Evolutionary conservation across 192 early-diverging fungal species (phyloP).

Genomic region (Dissophora globulifera): DNA sequence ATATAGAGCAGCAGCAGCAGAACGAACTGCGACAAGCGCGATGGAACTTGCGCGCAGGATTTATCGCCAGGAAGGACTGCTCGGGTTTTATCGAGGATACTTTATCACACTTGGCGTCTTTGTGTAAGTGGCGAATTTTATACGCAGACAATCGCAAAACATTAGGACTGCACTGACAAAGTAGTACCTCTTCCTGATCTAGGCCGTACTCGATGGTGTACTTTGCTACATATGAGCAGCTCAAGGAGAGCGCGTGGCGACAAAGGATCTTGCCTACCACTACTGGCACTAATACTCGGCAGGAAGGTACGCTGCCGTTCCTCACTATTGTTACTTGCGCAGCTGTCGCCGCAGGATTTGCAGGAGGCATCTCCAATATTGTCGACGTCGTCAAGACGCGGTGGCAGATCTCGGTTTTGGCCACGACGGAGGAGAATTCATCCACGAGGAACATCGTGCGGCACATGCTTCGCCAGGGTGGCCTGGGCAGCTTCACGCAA

Average conservation of each 20-base stretch:
- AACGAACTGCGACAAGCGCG: slow-evolving; percentile 18
- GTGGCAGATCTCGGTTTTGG: slow-evolving; percentile 66
- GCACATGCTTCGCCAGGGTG: slow-evolving; percentile 65
- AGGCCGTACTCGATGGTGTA: slow-evolving; percentile 53
- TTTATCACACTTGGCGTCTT: slow-evolving; percentile 78
- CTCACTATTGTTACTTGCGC: slow-evolving; percentile 68
- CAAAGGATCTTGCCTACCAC: not conserved
- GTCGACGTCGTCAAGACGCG: slow-evolving; percentile 88
- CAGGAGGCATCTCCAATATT: slow-evolving; percentile 70
- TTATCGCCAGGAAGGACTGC: slow-evolving; percentile 64
- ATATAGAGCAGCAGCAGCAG: not conserved
- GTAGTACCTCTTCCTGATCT: slow-evolving; percentile 1
- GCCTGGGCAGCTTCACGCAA: slow-evolving; percentile 67
- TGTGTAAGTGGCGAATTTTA: slow-evolving; percentile 66
- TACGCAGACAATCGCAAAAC: no score
- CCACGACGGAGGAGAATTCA: slow-evolving; percentile 18
- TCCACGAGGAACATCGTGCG: slow-evolving; percentile 54
- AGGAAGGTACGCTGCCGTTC: slow-evolving; percentile 58
- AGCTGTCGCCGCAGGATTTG: slow-evolving; percentile 65
- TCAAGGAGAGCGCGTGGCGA: slow-evolving; percentile 37
- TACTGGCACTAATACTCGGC: not conserved
- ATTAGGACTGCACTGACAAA: no score
- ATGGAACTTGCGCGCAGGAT: slow-evolving; percentile 59
- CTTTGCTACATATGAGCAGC: slow-evolving; percentile 46
- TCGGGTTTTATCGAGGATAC: slow-evolving; percentile 81